These are phyloP conservation scores for Wolfiporia cocos DNA, from an alignment of 1,284 basidiomycete species.

Conservation along the genomic window DNA sequence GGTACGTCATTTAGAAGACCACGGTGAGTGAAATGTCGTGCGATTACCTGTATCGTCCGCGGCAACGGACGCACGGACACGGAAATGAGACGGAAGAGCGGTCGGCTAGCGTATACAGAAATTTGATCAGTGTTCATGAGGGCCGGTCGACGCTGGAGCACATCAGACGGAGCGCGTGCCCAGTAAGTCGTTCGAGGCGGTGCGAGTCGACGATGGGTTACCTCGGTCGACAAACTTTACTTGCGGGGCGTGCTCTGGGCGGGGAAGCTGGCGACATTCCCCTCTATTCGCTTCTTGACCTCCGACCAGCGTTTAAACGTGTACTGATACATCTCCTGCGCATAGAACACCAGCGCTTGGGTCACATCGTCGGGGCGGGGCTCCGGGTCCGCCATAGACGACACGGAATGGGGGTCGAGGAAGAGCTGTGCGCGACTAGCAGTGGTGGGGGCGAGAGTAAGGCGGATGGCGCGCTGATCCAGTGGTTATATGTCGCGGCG, in stretches of 20 bases:
- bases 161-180: too few relatives aligned
- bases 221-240: too few relatives aligned
- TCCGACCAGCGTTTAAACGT: slow-evolving; percentile 23
- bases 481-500: too few relatives aligned
- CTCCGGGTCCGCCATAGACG: slow-evolving; percentile 2
- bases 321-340: slow-evolving; percentile 26
- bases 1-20: slow-evolving; percentile 1
- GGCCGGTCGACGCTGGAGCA: too few relatives aligned
- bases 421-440: neutral
- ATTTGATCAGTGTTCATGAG: neutral
- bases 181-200: too few relatives aligned
- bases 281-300: slow-evolving; percentile 10
- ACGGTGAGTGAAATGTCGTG: too few relatives aligned
- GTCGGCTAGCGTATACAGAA: neutral
- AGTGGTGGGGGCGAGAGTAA: neutral
- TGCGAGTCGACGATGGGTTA: too few relatives aligned
- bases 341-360: slow-evolving; percentile 31
- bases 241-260: too few relatives aligned
- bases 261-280: neutral
- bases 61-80: too few relatives aligned
- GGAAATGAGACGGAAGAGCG: too few relatives aligned
- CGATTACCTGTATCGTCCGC: too few relatives aligned
- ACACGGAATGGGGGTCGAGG: neutral
- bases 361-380: slow-evolving; percentile 25
- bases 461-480: neutral